These are phyloP conservation scores for Eucommia ulmoides DNA, from an alignment of 257 asterid genomes.

Conservation along the genomic window DNA sequence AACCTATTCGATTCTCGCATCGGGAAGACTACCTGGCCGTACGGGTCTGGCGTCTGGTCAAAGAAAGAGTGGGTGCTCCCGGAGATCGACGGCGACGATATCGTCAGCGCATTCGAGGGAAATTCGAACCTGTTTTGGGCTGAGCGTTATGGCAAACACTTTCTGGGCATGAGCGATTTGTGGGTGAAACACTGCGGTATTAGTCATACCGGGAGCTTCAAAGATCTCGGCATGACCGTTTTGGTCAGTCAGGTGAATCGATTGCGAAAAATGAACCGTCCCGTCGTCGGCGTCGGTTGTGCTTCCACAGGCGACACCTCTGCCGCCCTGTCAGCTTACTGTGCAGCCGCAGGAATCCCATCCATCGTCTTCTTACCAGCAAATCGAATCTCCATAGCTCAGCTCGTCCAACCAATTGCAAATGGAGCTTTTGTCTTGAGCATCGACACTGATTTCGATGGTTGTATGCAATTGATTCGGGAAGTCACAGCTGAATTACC, in stretches of 20 bases:
- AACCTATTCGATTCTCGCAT: constrained; percentile 63
- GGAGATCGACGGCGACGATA: constrained; percentile 62
- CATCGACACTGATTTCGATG: constrained; percentile 79
- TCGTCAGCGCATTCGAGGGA: constrained; percentile 66
- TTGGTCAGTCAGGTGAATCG: constrained; percentile 75
- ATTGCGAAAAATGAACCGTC: constrained; percentile 53
- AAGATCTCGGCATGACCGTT: constrained; percentile 80
- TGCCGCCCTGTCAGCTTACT: constrained; percentile 67
- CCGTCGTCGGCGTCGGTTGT: constrained; percentile 75
- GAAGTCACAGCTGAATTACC: constrained; percentile 79
- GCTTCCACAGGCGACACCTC: constrained; percentile 85
- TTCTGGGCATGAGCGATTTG: constrained; percentile 65
- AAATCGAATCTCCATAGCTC: constrained; percentile 57
- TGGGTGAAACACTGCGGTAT: constrained; percentile 89
- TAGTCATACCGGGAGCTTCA: constrained; percentile 71
- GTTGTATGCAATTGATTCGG: constrained; percentile 84
- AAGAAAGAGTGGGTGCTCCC: constrained; percentile 82
- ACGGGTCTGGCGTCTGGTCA: constrained; percentile 88
- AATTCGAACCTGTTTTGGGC: constrained; percentile 76
- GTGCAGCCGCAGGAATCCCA: constrained; percentile 77
- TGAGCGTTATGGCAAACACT: constrained; percentile 82
- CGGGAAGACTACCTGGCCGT: constrained; percentile 82
- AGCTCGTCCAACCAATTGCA: constrained; percentile 76
- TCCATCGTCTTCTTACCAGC: constrained; percentile 73
- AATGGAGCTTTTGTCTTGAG: constrained; percentile 88